Evolutionary conservation across 495 filamentous ascomycete genomes (phyloP), one percentile per base, ranked within the genome.

Genomic region (Hyaloscypha bicolor): DNA sequence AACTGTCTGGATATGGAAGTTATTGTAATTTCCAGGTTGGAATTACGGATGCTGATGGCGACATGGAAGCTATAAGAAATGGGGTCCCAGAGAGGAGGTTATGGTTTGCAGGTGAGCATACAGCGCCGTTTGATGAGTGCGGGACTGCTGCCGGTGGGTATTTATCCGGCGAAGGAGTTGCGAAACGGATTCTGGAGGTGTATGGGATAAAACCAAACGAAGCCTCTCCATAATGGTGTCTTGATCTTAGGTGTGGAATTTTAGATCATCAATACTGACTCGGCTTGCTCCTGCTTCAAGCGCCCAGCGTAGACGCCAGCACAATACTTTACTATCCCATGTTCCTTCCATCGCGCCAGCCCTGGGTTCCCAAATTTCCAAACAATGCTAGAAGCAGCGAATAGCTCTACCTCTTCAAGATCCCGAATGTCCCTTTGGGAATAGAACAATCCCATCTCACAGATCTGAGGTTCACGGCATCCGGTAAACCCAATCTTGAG

Each of bases 91-190:
- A 85, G n/a, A 81, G 90, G 30, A 87, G 89, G 0, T 71, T 97
- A 6, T 97, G 93, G 93, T 86, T 97, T 70, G 94, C 94, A 1
- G 94, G 94, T 2, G 94, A 98, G 76, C 94, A 97, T 78, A 96
- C 93, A 37, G 87, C 92, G 35, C 93, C 94, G 39, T 94, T 96
- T 76, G 86, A 93, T 30, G 92, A 91, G n/a, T 75, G 96, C 60
- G 93, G 93, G 1, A 97, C 93, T 6, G 90, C 88, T 14, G 93
- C 92, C 4, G 93, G 93, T 2, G 94, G 94, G 19, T 97, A 92
- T 69, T 94, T 91, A 91, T 92, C 90, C 73, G 94, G 94, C 0
- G 91, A 97, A 78, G 83, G 83, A 8, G 91, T 91, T 30, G 93
- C 84, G 22, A 84, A 79, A 68, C 85, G 88, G 19, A 69, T 69